Evolutionary conservation across 805 yeast species (phyloP), one percentile per base, ranked within the genome.

Genomic region (Nakazawaea ishiwadae): DNA sequence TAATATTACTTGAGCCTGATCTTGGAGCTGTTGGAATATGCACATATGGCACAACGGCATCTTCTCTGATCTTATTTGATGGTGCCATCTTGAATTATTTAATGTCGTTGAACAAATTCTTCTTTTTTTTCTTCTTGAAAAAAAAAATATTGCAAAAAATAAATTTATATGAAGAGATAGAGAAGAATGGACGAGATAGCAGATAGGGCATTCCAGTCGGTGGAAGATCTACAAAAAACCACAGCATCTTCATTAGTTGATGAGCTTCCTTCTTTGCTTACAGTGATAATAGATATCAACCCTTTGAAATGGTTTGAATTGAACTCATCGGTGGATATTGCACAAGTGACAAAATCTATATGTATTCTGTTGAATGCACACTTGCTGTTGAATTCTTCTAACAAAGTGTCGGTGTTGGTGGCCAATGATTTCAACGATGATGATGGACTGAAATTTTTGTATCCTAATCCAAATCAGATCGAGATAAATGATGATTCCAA

Each of bases 361-460:
- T 60, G 88, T 24, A 88, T 93, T 18, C 80, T 84, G 53, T 59
- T 90, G 39, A 93, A 93, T 59, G 89, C 95, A 1, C 99, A 93
- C 59, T 58, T 93, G 35, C 81, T 98, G 0, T 69, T 87, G 38
- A 86, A 86, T 59, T 85, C 84, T 50, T 78, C 89, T 28, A 93
- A 93, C 58, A 77, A 77, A 53, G 95, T 91, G 8, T 84, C 93
- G 2, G 76, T 91, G 12, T 75, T 90, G 30, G 84, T 87, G 1
- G 81, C 87, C 16, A 84, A 87, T 49, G 31, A 42, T 26, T 31
- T 20, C 15, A 23, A 18, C 11, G 28, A 17, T 14, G n/a, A 49
- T 31, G 44, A 65, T 11, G 87, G 91, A 0, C 79, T 95, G 0
- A 65, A 67, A 48, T 76, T 84, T 49, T 55, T 91, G 17, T 87